These are phyloP conservation scores for Colletotrichum simmondsii DNA, from an alignment of 2,329 filamentous ascomycete genomes.

Conservation along the genomic window DNA sequence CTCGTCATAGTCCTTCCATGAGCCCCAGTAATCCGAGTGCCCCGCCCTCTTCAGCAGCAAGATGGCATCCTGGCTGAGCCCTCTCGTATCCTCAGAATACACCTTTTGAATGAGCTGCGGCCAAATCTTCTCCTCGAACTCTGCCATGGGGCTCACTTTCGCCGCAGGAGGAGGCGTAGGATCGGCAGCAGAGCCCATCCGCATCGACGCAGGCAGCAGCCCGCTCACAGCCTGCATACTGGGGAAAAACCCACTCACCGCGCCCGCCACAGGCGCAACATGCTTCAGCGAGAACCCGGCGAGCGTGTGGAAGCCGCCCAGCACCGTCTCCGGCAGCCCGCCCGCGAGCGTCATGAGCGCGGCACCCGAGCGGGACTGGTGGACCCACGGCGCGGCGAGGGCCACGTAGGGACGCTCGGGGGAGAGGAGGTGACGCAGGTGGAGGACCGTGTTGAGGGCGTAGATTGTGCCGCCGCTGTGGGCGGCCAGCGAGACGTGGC, in stretches of 20 bases:
- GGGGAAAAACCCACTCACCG: not conserved
- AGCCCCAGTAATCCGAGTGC: slow-evolving; percentile 38
- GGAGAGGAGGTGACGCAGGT: slow-evolving; percentile 41
- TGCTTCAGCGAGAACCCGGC: slow-evolving; percentile 36
- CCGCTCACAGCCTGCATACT: not conserved
- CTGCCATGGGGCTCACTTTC: not conserved
- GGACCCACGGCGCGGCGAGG: slow-evolving; percentile 45
- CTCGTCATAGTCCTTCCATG: slow-evolving; percentile 45
- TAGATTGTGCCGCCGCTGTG: slow-evolving; percentile 46
- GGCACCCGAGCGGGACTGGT: slow-evolving; percentile 39
- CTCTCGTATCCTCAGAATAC: slow-evolving; percentile 39
- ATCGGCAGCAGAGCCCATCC: not conserved
- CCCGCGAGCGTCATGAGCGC: slow-evolving; percentile 36
- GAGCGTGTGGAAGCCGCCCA: slow-evolving; percentile 38
- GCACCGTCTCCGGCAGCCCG: slow-evolving; percentile 36
- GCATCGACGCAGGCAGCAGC: not conserved
- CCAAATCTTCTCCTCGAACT: slow-evolving; percentile 37
- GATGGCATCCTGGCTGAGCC: slow-evolving; percentile 41
- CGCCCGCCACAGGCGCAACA: slow-evolving; percentile 35
- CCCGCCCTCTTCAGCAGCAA: slow-evolving; percentile 41
- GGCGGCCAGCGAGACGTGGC: slow-evolving; percentile 41
- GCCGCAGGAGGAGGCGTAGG: not conserved
- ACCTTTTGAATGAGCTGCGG: slow-evolving; percentile 37
- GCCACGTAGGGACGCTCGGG: slow-evolving; percentile 40
- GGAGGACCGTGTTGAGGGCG: slow-evolving; percentile 44